Evolutionary conservation across 1,284 basidiomycete species (phyloP).

Genomic region (Moniliella sp.): DNA sequence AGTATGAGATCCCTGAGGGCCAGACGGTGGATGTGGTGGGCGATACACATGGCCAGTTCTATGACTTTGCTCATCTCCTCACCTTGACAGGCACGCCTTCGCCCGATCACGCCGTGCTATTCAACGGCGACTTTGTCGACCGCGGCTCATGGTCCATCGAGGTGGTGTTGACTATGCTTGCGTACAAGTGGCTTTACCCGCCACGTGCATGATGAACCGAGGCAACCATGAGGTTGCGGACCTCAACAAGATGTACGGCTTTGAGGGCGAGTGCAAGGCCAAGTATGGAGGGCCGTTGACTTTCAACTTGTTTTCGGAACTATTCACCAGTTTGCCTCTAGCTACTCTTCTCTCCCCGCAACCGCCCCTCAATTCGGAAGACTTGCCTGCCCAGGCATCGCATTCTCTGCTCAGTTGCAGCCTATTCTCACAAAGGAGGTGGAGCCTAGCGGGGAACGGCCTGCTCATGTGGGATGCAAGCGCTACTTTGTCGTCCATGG

Average conservation of each 20-base stretch:
- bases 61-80: constrained; percentile 71
- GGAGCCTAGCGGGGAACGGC: constrained; percentile 1
- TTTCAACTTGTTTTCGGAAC: constrained; percentile 28
- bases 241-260: constrained; percentile 60
- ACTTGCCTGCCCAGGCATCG: constrained; percentile 11
- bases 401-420: constrained; percentile 13
- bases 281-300: constrained; percentile 27
- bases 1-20: constrained; percentile 56
- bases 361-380: constrained; percentile 37
- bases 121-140: constrained; percentile 46
- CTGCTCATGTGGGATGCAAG: constrained; percentile 49
- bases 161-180: constrained; percentile 73
- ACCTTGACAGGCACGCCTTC: constrained; percentile 49
- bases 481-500: constrained; percentile 80
- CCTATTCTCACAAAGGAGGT: constrained; percentile 56
- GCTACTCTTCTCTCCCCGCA: constrained; percentile 60
- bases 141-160: constrained; percentile 92
- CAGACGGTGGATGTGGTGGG: constrained; percentile 50
- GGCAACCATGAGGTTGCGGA: constrained; percentile 95
- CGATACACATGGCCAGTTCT: constrained; percentile 43
- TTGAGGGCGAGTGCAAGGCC: constrained; percentile 76
- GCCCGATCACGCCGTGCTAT: constrained; percentile 22
- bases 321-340: constrained; percentile 42
- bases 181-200: constrained; percentile 58
- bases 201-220: constrained; percentile 39